Evolutionary conservation across 140 eudicot genomes (phyloP).

Genomic region (Erigeron philadelphicus): DNA sequence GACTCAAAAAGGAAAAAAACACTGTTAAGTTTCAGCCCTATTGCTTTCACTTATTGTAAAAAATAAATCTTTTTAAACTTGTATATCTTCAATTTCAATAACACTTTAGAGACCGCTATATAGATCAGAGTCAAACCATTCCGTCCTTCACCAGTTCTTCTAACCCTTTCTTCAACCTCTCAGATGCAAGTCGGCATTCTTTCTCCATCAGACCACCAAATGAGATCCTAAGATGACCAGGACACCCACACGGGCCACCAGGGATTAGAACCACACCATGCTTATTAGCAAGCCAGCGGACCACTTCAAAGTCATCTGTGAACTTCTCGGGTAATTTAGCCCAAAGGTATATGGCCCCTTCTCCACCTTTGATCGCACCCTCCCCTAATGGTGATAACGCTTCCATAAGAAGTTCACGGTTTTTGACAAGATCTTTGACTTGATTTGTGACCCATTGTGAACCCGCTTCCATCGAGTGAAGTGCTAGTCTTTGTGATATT

Average conservation of each 20-base stretch:
- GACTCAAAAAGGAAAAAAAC: background rate
- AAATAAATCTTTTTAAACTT: conserved; percentile 17
- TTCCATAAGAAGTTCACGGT: conserved; percentile 54
- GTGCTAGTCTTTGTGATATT: conserved; percentile 78
- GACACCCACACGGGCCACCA: conserved; percentile 70
- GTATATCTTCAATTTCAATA: conserved; percentile 14
- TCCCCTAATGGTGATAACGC: conserved; percentile 77
- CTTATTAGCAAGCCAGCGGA: conserved; percentile 78
- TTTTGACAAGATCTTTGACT: conserved; percentile 68
- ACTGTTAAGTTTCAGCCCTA: conserved; percentile 8
- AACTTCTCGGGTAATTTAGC: conserved; percentile 71
- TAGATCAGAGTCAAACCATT: conserved; percentile 46
- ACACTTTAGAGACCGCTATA: conserved; percentile 12
- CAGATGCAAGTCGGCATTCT: conserved; percentile 58
- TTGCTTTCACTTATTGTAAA: conserved; percentile 28
- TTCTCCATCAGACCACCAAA: conserved; percentile 78
- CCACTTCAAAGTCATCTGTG: conserved; percentile 66
- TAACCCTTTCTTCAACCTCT: conserved; percentile 76
- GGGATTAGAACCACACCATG: conserved; percentile 73
- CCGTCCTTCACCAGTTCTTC: conserved; percentile 77
- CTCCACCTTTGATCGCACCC: conserved; percentile 87
- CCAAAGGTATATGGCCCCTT: conserved; percentile 95
- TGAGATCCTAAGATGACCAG: conserved; percentile 75
- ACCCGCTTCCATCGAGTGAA: conserved; percentile 71
- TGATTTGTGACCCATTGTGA: conserved; percentile 80